Conservation (phyloP, 2,329 filamentous ascomycete species). For the Tolypocladium pustulatum region DNA sequence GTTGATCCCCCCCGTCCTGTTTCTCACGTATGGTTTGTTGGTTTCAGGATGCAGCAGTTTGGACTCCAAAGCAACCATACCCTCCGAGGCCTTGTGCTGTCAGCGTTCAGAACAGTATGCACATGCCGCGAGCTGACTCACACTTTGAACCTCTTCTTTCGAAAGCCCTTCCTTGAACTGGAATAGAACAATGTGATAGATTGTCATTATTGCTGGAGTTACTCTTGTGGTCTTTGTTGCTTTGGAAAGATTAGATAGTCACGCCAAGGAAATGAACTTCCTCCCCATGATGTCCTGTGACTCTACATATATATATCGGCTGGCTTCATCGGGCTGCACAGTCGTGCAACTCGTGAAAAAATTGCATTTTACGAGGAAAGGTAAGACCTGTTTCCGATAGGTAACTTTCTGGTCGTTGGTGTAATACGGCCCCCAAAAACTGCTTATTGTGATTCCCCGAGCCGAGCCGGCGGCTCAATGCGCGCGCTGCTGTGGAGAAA, state of each 20-base stretch:
- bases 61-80: background rate
- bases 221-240: background rate
- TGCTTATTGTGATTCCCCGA: background rate
- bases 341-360: background rate
- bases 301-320: background rate
- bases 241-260: background rate
- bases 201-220: background rate
- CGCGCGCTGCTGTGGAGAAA: too few relatives aligned
- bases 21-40: background rate
- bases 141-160: background rate
- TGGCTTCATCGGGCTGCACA: accelerated
- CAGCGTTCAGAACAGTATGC: too few relatives aligned
- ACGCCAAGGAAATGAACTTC: accelerated
- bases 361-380: background rate
- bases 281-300: background rate
- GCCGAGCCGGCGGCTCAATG: background rate
- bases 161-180: background rate
- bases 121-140: background rate
- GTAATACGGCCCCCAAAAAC: too few relatives aligned
- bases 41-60: background rate
- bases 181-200: background rate
- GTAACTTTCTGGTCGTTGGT: too few relatives aligned
- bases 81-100: background rate
- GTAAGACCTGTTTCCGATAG: background rate
- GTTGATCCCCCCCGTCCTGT: background rate